phyloP scores from a whole-genome alignment of 495 filamentous ascomycete species.

The Trichodelitschia bisporula region DNA sequence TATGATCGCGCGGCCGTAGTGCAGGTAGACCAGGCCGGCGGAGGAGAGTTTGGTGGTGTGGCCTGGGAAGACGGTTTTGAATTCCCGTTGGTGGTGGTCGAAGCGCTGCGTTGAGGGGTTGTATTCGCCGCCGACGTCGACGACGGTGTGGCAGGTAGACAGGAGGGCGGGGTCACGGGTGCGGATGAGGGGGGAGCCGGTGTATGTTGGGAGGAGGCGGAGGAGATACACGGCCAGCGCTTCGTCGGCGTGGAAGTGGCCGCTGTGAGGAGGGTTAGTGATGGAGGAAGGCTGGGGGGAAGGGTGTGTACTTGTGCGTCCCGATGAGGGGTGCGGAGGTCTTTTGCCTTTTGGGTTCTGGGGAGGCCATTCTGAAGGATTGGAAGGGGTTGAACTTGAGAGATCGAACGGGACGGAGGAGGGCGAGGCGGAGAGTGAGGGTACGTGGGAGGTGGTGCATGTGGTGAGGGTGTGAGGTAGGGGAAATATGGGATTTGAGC shows the following conservation, averaged over 20 bases:
- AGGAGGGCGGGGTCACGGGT: slow-evolving; percentile 66
- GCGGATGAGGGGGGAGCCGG: slow-evolving; percentile 47
- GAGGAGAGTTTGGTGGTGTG: slow-evolving; percentile 72
- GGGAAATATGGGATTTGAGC: no score
- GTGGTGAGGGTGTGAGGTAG: no score
- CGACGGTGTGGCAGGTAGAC: slow-evolving; percentile 70
- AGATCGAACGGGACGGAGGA: no score
- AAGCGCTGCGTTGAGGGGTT: slow-evolving; percentile 49
- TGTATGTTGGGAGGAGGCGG: slow-evolving; percentile 63
- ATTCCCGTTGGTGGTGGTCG: slow-evolving; percentile 93
- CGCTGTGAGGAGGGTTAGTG: slow-evolving; percentile 20
- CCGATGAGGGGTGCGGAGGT: slow-evolving; percentile 33
- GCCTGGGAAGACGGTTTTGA: slow-evolving; percentile 51
- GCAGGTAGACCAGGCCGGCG: slow-evolving; percentile 83
- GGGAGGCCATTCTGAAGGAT: neutral
- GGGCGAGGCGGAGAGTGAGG: no score
- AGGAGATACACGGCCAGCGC: slow-evolving; percentile 95
- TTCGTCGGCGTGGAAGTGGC: slow-evolving; percentile 97
- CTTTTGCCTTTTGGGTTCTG: slow-evolving; percentile 12
- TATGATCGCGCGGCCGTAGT: slow-evolving; percentile 72
- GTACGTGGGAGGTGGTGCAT: no score
- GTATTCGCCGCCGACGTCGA: slow-evolving; percentile 87
- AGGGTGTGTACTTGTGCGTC: slow-evolving; percentile 43
- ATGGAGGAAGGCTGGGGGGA: neutral
- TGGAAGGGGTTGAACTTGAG: no score